Base-by-base conservation (phyloP, 441 rosid genomes). In the Populus trichocarpa region DNA sequence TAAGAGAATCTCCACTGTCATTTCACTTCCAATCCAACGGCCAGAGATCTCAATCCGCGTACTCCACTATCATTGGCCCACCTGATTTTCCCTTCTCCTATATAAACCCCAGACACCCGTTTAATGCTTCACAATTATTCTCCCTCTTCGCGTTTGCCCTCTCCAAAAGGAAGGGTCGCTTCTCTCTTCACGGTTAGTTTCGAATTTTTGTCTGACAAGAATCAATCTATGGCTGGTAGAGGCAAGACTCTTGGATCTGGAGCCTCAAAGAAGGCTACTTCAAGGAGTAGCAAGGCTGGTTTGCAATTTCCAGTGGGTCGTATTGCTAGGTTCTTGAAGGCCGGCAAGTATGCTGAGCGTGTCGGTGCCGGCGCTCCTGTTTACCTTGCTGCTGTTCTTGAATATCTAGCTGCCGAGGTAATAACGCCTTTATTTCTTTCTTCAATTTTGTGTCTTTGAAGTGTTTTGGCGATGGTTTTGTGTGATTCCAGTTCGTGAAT, bases 301-400 rank as follows among this genome's bases (percentile, higher is more conserved):
- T 90, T 93, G 76, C 98, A 95, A 85, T 95, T 93, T 12, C 98
- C 99, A 3, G 98, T 95, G 0, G 99, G 99, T 77, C 98, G 96
- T 88, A 93, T 93, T 64, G 99, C 97, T 30, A 87, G 99, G 10
- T 95, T 95, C 85, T 89, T 95, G 69, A 95, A 95, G 87, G 99
- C 97, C 70, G 99, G 99, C 11, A 95, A 95, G 85, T 95, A 95
- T 72, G 99, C 99, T 42, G 99, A 93, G 72, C 97, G 99, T 11
- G 98, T 95, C 8, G 99, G 99, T 11, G 99, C 99, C 50, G 99
- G 98, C 7, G 98, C 99, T 63, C 98, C 99, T 8, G 99, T 95
- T 61, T 95, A 95, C 73, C 99, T 93, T 16, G 98, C 99, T 42
- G 98, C 98, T 73, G 97, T 93, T 7, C 97, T 93, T 2, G 99